Percentiles rank a stretch among this genome's conserved stretches.
These are phyloP conservation scores for Penicillium sp. DNA, from an alignment of 2,329 filamentous ascomycete genomes.

Conservation along the genomic window DNA sequence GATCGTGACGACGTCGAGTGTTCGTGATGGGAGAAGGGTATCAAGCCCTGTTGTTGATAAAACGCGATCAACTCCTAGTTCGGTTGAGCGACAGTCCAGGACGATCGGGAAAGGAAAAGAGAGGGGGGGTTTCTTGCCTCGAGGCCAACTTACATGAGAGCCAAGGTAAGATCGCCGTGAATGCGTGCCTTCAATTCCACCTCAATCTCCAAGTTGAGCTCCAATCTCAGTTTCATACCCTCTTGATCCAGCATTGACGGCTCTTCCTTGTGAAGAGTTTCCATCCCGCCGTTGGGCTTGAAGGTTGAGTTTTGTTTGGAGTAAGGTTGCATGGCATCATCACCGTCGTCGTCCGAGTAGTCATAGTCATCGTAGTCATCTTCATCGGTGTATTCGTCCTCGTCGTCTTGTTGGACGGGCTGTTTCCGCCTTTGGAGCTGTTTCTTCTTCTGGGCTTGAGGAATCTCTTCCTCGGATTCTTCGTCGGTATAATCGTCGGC, in stretches of 20 bases:
- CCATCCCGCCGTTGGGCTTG: conserved; percentile 27
- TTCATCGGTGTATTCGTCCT: conserved; percentile 33
- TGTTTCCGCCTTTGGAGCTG: conserved; percentile 22
- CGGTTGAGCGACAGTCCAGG: conserved; percentile 17
- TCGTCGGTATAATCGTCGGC: conserved; percentile 33
- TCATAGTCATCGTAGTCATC: conserved; percentile 34
- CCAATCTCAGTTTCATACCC: conserved; percentile 57
- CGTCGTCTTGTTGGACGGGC: conserved; percentile 20
- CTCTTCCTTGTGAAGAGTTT: conserved; percentile 31
- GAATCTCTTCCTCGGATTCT: conserved; percentile 19
- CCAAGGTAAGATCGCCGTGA: conserved; percentile 63
- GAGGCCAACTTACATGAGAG: conserved; percentile 42
- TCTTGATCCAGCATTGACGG: conserved; percentile 36
- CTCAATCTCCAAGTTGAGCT: conserved; percentile 64
- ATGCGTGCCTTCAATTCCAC: conserved; percentile 66
- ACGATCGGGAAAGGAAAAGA: not conserved
- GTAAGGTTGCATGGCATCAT: conserved; percentile 29
- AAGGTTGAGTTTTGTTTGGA: conserved; percentile 26
- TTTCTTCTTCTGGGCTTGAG: conserved; percentile 15
- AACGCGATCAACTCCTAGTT: conserved; percentile 28
- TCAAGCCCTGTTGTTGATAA: conserved; percentile 22
- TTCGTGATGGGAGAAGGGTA: conserved; percentile 8
- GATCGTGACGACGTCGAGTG: conserved; percentile 14
- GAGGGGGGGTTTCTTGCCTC: not conserved
- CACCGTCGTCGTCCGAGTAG: conserved; percentile 22